Evolutionary conservation across 371 early-diverging fungal species (phyloP).

Genomic region (Dinochytrium kinnereticum): DNA sequence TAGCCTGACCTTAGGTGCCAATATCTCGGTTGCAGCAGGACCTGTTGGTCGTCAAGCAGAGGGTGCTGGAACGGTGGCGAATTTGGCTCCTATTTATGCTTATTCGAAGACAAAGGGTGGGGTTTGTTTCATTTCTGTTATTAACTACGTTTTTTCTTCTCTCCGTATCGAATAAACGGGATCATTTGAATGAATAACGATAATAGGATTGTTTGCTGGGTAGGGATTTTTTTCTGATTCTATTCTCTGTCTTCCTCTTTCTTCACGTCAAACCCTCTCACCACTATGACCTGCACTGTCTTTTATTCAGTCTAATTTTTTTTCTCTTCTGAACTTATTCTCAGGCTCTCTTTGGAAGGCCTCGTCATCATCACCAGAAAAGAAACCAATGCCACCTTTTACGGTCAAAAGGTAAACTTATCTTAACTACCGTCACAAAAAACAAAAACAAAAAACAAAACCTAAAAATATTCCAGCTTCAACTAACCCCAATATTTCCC

Average conservation of each 20-base stretch:
- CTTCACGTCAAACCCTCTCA: too few species aligned
- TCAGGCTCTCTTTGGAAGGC: constrained; percentile 91
- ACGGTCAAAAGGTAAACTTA: constrained; percentile 66
- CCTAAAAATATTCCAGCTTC: too few species aligned
- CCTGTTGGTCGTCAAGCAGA: constrained; percentile 91
- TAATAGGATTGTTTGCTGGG: constrained; percentile 20
- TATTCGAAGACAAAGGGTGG: constrained; percentile 87
- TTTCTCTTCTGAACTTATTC: too few species aligned
- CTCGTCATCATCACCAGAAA: constrained; percentile 78
- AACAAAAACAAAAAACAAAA: too few species aligned
- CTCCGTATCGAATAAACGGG: too few species aligned
- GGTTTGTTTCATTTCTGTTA: constrained; percentile 58
- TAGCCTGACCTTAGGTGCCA: constrained; percentile 82
- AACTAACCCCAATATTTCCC: too few species aligned
- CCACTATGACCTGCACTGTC: too few species aligned
- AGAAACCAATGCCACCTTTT: constrained; percentile 87
- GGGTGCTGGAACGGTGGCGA: constrained; percentile 77
- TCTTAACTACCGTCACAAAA: constrained; percentile 42
- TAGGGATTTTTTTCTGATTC: neutral
- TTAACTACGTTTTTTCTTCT: too few species aligned
- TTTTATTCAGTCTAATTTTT: too few species aligned
- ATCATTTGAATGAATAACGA: too few species aligned
- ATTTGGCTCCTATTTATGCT: constrained; percentile 88
- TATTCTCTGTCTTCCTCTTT: neutral
- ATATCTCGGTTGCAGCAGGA: constrained; percentile 90